These are phyloP conservation scores for Camptophora hylomeconis DNA, from an alignment of 2,329 filamentous ascomycete species.

Conservation along the genomic window DNA sequence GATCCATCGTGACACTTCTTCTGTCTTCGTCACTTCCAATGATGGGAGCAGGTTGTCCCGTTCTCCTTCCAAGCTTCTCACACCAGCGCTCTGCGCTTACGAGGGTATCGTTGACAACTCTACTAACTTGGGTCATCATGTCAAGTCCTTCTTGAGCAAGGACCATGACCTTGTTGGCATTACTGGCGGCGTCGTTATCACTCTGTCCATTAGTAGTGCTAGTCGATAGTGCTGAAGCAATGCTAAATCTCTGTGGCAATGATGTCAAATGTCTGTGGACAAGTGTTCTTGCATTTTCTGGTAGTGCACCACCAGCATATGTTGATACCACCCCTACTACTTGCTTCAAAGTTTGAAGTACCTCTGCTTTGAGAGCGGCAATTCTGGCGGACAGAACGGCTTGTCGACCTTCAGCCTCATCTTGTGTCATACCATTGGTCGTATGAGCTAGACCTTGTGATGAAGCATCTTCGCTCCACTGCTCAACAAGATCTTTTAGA, in stretches of 20 bases:
- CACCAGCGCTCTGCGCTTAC: conserved; percentile 88
- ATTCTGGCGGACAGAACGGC: conserved; percentile 47
- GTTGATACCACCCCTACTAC: conserved; percentile 76
- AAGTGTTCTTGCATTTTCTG: conserved; percentile 72
- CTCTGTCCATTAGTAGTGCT: conserved; percentile 24
- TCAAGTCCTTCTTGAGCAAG: conserved; percentile 83
- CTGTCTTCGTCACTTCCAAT: conserved; percentile 2
- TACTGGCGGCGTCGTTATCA: conserved; percentile 40
- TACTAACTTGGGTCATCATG: conserved; percentile 85
- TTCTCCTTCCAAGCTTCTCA: conserved; percentile 52
- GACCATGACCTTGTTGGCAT: conserved; percentile 65
- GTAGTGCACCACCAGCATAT: conserved; percentile 81
- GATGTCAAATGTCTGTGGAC: conserved; percentile 76
- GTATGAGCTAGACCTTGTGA: conserved; percentile 19
- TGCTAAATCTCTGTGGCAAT: conserved; percentile 67
- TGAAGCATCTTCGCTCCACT: conserved; percentile 52
- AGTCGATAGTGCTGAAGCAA: conserved; percentile 46
- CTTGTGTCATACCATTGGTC: conserved; percentile 13
- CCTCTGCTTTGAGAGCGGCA: conserved; percentile 52
- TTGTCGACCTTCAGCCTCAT: conserved; percentile 31
- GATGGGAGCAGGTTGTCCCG: conserved; percentile 8
- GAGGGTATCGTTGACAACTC: conserved; percentile 78
- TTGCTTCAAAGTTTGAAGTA: conserved; percentile 66
- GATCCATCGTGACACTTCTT: neutral
- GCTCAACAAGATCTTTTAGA: conserved; percentile 61